Evolutionary conservation across 2,329 filamentous ascomycete species (phyloP), one percentile per base, ranked within the genome.

Genomic region (Cladophialophora chaetospira): DNA sequence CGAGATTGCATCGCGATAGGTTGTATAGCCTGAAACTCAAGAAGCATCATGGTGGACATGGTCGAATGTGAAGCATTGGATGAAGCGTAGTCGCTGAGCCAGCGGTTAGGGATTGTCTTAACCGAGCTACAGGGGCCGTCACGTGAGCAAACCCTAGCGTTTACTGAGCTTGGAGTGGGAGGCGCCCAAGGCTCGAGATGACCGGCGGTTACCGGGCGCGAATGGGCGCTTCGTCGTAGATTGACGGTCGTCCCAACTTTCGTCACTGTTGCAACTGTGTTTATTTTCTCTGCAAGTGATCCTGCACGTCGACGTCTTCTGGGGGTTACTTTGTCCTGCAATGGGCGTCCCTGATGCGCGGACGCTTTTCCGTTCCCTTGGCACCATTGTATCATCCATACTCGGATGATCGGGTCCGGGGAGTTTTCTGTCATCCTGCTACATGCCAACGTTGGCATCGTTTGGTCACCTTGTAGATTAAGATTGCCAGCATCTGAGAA

Each of bases 51-150:
- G 31, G 44, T 49, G 40, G 29, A 33, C 43, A 42, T 45, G 42
- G 42, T 57, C 55, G 48, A 57, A 57, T 57, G 55, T 57, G 55
- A 58, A 54, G 55, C 51, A 50, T 45, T 54, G 55, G 55, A 44
- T 48, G 48, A 51, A 57, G 51, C 44, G 40, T 47, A 55, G 42
- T 51, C 55, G 55, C 55, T 38, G 48, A 48, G 23, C 31, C 50
- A 46, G 55, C 54, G 54, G 54, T 57, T 57, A 57, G 48, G 48
- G 48, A 31, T 51, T 21, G 17, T 43, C 29, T 19, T 51, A 33
- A 23, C 15, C 23, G 53, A 35, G 15, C 28, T 11, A 36, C 11
- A 17, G 36, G 28, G n/a, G 13, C 21, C 21, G 9, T 46, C 53
- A 56, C 53, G 53, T 56, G 53, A 46, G 3, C 15, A 8, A 21